Conservation (phyloP, 345 rosid genomes). For the Aquilaria sinensis region DNA sequence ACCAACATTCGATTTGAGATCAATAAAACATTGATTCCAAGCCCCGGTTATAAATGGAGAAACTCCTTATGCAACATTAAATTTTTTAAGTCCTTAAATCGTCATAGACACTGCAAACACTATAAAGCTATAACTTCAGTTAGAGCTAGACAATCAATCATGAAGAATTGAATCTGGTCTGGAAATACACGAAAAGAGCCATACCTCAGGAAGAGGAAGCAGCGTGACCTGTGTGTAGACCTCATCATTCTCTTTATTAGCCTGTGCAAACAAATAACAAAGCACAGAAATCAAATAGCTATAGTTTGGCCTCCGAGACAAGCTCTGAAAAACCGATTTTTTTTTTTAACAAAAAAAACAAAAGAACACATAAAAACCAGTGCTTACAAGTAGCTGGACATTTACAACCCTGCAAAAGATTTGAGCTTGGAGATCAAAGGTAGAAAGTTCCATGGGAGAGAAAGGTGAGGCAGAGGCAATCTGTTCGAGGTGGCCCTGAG, state of each 20-base stretch:
- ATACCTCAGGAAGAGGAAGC: conserved; percentile 77
- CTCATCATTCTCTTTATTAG: conserved; percentile 85
- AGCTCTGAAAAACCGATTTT: too few relatives aligned
- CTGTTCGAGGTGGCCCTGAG: conserved; percentile 89
- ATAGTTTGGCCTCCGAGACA: too few relatives aligned
- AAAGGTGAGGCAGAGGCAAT: conserved; percentile 36
- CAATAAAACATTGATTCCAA: background rate
- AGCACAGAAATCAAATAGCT: conserved; percentile 16
- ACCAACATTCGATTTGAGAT: conserved; percentile 14
- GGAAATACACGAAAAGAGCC: background rate
- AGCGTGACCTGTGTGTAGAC: conserved; percentile 73
- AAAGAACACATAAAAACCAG: too few relatives aligned
- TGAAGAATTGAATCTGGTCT: background rate
- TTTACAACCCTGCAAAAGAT: conserved; percentile 66
- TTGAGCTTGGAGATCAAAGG: conserved; percentile 59
- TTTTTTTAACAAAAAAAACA: background rate
- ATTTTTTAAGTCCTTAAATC: too few relatives aligned
- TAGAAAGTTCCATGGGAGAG: conserved; percentile 40
- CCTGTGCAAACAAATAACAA: conserved; percentile 31
- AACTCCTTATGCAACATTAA: background rate
- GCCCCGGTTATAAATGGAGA: background rate
- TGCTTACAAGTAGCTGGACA: conserved; percentile 65
- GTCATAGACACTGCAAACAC: too few relatives aligned
- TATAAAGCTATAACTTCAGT: too few relatives aligned
- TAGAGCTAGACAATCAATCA: too few relatives aligned